phyloP scores from a whole-genome alignment of 1,284 basidiomycete species.

The Sphagnurus paluster region DNA sequence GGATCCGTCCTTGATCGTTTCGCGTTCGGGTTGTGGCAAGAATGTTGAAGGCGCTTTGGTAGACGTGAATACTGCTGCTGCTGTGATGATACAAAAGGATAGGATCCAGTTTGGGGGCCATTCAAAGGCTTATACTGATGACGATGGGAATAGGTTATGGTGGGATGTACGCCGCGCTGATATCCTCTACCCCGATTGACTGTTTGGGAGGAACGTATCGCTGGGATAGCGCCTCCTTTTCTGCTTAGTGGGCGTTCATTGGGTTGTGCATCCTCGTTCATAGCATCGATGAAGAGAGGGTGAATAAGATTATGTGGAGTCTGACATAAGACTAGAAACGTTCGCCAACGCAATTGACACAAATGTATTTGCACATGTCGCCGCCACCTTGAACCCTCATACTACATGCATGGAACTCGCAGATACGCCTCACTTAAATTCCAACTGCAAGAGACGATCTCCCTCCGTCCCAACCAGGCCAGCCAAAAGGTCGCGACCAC shows the following conservation, averaged over 20 bases:
- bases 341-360: not conserved
- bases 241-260: slow-evolving; percentile 15
- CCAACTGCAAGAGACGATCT: not conserved
- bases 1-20: slow-evolving; percentile 8
- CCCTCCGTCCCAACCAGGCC: not conserved
- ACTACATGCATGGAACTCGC: not conserved
- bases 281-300: slow-evolving; percentile 11
- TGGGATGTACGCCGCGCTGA: not conserved
- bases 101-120: slow-evolving; percentile 1
- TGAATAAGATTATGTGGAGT: too few species aligned
- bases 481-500: too few species aligned
- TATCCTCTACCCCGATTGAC: slow-evolving; percentile 3
- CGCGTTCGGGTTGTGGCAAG: not conserved
- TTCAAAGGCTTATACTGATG: slow-evolving; percentile 3
- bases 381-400: too few species aligned
- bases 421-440: not conserved
- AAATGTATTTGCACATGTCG: too few species aligned
- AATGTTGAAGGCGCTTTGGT: not conserved
- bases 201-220: slow-evolving; percentile 5
- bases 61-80: not conserved
- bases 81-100: slow-evolving; percentile 1
- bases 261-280: slow-evolving; percentile 20
- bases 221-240: slow-evolving; percentile 15
- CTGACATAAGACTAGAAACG: slow-evolving; percentile 1
- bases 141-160: slow-evolving; percentile 6